Percentiles rank a stretch among this genome's conserved stretches.
Evolutionary conservation across 805 yeast species (phyloP).

Genomic region (Starmerella lactis-condensi): DNA sequence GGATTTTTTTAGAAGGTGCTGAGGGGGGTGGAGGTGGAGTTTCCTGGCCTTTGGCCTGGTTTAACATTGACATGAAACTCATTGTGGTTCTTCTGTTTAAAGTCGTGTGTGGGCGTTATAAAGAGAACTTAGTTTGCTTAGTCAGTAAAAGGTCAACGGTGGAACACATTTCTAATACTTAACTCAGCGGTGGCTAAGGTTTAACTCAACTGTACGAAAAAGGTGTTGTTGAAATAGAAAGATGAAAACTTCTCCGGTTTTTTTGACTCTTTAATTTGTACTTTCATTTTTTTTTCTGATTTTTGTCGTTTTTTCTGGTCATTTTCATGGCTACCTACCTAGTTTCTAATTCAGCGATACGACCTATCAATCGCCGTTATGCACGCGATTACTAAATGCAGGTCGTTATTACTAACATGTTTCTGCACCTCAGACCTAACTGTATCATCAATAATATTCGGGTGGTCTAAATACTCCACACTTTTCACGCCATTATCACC

Average conservation of each 20-base stretch:
- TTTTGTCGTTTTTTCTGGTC: no score
- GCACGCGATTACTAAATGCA: background rate
- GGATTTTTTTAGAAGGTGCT: no score
- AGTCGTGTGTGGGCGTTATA: background rate
- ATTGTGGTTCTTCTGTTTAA: constrained; percentile 4
- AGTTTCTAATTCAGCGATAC: no score
- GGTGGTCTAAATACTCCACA: constrained; percentile 6
- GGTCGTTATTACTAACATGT: constrained; percentile 7
- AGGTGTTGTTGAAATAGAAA: background rate
- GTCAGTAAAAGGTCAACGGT: no score
- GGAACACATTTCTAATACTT: no score
- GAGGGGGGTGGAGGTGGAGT: constrained; percentile 5
- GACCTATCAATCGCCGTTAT: no score
- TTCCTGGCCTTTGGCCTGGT: constrained; percentile 14
- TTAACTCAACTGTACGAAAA: background rate
- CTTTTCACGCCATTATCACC: background rate
- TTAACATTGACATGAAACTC: constrained; percentile 15
- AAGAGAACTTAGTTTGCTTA: background rate
- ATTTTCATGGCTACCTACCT: no score
- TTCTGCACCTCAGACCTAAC: constrained; percentile 6
- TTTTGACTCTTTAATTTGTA: no score
- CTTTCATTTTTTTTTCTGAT: no score
- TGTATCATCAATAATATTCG: constrained; percentile 6
- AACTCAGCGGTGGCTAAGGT: background rate
- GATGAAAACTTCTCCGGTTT: background rate